Percentiles rank a stretch among this genome's conserved stretches.
Conservation (phyloP, 176 grass and related monocot species). For the Zea luxurians region DNA sequence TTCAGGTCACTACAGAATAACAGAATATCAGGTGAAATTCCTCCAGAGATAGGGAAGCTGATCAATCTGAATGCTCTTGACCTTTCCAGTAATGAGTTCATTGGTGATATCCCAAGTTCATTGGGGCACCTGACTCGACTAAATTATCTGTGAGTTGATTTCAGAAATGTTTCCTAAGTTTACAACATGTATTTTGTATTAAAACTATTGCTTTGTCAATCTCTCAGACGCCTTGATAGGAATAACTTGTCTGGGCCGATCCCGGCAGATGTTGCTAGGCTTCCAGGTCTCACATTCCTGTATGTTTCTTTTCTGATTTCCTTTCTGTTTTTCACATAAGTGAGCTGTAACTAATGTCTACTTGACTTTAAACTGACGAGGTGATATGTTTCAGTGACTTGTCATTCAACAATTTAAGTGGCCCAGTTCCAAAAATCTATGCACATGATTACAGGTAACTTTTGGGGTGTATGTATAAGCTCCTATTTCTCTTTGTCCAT, state of each 20-base stretch:
- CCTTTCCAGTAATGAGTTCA: constrained; percentile 83
- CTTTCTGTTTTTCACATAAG: constrained; percentile 9
- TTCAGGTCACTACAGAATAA: constrained; percentile 94
- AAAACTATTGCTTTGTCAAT: constrained; percentile 35
- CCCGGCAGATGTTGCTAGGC: constrained; percentile 78
- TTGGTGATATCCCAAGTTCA: constrained; percentile 76
- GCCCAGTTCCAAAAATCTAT: constrained; percentile 79
- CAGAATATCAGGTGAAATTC: constrained; percentile 80
- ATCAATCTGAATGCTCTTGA: constrained; percentile 80
- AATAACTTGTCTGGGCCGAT: constrained; percentile 86
- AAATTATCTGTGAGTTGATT: constrained; percentile 81
- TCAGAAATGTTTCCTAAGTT: constrained; percentile 17
- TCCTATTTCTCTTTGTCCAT: background rate
- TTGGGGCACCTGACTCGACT: constrained; percentile 72
- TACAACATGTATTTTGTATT: constrained; percentile 23
- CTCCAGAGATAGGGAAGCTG: constrained; percentile 83
- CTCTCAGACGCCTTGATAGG: constrained; percentile 73
- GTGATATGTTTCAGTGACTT: constrained; percentile 75
- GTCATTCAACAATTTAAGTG: constrained; percentile 88
- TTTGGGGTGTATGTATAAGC: constrained; percentile 19
- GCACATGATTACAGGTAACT: constrained; percentile 88
- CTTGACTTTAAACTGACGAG: constrained; percentile 34
- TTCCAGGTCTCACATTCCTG: constrained; percentile 93
- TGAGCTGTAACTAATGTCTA: constrained; percentile 22
- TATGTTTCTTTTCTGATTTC: constrained; percentile 52